A percentile compares a stretch with the other conserved stretches of the same genome.
Evolutionary conservation across 2,329 filamentous ascomycete genomes (phyloP).

Genomic region (Ophiostoma pallidulum): DNA sequence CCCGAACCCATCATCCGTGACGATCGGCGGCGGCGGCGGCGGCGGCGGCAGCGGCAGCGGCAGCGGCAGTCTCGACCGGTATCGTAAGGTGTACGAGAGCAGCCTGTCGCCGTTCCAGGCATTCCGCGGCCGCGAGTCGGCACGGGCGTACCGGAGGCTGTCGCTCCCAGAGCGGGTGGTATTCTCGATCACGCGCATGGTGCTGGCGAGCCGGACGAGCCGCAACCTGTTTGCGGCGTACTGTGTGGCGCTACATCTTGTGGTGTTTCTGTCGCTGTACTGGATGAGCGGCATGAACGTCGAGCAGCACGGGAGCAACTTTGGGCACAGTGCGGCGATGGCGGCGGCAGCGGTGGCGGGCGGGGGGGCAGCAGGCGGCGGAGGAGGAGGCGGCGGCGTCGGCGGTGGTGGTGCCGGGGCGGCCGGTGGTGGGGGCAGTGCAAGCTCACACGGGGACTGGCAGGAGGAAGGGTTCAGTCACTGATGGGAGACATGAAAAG

Average conservation of each 20-base stretch:
- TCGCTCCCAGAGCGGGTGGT: conserved; percentile 81
- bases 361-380: conserved; percentile 26
- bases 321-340: conserved; percentile 39
- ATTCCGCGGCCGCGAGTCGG: conserved; percentile 87
- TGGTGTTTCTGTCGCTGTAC: conserved; percentile 82
- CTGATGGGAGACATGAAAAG: conserved; percentile 20
- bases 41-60: conserved; percentile 51
- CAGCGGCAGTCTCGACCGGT: conserved; percentile 69
- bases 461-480: conserved; percentile 51
- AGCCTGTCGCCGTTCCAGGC: conserved; percentile 94
- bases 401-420: conserved; percentile 23
- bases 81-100: conserved; percentile 85
- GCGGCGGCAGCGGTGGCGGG: conserved; percentile 26
- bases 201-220: conserved; percentile 81
- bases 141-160: conserved; percentile 87
- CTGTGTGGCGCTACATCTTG: conserved; percentile 75
- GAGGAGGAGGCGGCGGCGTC: conserved; percentile 26
- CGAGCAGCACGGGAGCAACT: conserved; percentile 48
- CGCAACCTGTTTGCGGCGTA: conserved; percentile 91
- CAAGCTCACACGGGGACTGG: conserved; percentile 44
- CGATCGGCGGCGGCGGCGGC: conserved; percentile 50
- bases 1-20: conserved; percentile 65
- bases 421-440: conserved; percentile 22
- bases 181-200: conserved; percentile 82
- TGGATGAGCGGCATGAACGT: conserved; percentile 65